Percentiles rank a stretch among this genome's conserved stretches.
phyloP scores from a whole-genome alignment of 2,329 filamentous ascomycete species.

The Cryoendolithus antarcticus region DNA sequence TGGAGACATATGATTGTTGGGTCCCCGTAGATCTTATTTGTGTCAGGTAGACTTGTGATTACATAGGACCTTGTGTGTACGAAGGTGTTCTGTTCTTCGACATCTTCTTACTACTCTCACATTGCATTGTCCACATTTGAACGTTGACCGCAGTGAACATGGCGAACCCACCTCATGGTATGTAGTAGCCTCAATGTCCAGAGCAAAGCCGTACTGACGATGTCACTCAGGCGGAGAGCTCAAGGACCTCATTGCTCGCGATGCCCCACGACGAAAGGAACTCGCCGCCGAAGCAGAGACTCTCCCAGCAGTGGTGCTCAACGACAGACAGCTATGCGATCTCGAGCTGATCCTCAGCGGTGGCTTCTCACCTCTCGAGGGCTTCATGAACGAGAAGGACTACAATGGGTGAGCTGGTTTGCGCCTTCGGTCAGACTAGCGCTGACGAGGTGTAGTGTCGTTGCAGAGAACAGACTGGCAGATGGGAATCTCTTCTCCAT shows the following conservation, averaged over 20 bases:
- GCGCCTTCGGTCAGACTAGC: not conserved
- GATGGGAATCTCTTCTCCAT: constrained; percentile 91
- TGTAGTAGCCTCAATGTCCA: constrained; percentile 10
- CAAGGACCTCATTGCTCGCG: constrained; percentile 93
- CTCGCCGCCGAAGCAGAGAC: constrained; percentile 74
- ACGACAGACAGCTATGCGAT: constrained; percentile 93
- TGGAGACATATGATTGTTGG: too few species aligned
- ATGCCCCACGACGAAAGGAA: constrained; percentile 69
- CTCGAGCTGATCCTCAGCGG: constrained; percentile 94
- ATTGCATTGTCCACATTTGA: too few species aligned
- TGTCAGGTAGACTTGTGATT: too few species aligned
- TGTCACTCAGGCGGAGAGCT: constrained; percentile 61
- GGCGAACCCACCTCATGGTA: constrained; percentile 42
- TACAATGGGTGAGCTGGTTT: constrained; percentile 63
- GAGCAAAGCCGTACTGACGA: constrained; percentile 9
- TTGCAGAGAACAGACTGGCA: constrained; percentile 72
- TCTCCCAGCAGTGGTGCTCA: constrained; percentile 72
- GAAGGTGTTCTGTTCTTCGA: too few species aligned
- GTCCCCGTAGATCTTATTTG: too few species aligned
- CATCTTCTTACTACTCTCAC: too few species aligned
- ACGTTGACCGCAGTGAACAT: constrained; percentile 17
- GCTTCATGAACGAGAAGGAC: constrained; percentile 95
- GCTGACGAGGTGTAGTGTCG: constrained; percentile 49
- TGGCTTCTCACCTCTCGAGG: constrained; percentile 94
- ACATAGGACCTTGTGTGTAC: too few species aligned